Base-by-base conservation (phyloP, 2,329 filamentous ascomycete genomes). In the Westerdykella sp. region DNA sequence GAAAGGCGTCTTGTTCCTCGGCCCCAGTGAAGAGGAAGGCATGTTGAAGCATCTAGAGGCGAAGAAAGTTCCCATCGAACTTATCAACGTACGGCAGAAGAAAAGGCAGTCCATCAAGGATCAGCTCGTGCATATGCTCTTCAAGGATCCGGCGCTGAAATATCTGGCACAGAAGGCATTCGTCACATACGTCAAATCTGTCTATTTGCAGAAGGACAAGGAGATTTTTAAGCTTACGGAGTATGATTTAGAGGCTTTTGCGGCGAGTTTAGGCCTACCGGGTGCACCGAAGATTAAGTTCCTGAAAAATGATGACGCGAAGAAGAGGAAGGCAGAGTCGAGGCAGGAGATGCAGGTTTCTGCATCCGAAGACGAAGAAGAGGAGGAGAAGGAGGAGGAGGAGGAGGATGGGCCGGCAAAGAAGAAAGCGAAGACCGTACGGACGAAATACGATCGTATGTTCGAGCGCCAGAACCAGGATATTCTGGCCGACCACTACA, bases 391-490 rank as follows among this genome's bases (percentile, higher is more conserved):
- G 36, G 71, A 63, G n/a, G 18, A 73, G 9, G 72, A 66, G 4
- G 73, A 71, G 15, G 71, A 63, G 36, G 71, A 63, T 11, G 63
- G 59, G 21, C 72, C 65, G 32, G 57, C 63, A 28, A 75, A 76
- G 57, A 68, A 65, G 45, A 64, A 73, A 52, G 69, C 73, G 47
- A 81, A 79, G 64, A 81, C 83, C 69, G 87, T 95, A 14, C 80
- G 89, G 48, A 98, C 94, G 25, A 97, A 95, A 67, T 94, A 95
- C 65, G 89, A 98, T 67, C 84, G 88, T 55, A 97, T 98, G 93
- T 96, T 97, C 68, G 91, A 96, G 72, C 79, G 93, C 47, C 86
- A 85, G 56, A 98, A 98, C 68, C 91, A 97, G 68, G 90, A 96
- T 62, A 86, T 98, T 25, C 70, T 98, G 51, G 90, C 91, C n/a